These are phyloP conservation scores for Pholiota microspora DNA, from an alignment of 768 basidiomycete species.

Conservation along the genomic window DNA sequence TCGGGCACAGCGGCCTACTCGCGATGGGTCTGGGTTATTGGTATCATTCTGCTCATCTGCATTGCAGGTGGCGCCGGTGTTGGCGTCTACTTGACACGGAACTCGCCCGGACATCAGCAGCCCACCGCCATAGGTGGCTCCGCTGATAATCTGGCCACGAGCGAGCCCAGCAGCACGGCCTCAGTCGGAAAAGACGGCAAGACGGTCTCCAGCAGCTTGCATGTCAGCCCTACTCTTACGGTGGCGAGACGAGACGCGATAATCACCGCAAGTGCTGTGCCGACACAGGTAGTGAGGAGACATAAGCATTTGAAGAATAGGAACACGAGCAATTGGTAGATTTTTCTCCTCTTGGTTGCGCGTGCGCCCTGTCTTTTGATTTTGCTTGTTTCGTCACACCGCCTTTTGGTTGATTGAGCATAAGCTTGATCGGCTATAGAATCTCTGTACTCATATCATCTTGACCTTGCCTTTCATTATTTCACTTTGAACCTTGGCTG, in stretches of 20 bases:
- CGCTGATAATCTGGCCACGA: slow-evolving; percentile 32
- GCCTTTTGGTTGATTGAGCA: not conserved
- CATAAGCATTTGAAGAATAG: slow-evolving; percentile 1
- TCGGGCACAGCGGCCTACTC: too few relatives aligned
- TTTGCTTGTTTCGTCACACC: not conserved
- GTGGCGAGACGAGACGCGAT: slow-evolving; percentile 35
- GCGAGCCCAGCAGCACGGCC: slow-evolving; percentile 18
- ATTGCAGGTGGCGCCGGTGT: slow-evolving; percentile 57
- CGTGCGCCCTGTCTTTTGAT: not conserved
- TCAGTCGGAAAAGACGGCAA: slow-evolving; percentile 18
- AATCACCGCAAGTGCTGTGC: slow-evolving; percentile 2
- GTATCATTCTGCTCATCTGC: slow-evolving; percentile 52
- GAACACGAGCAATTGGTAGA: not conserved
- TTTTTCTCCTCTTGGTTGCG: not conserved
- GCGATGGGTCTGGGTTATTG: slow-evolving; percentile 70
- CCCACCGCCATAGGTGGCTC: slow-evolving; percentile 69
- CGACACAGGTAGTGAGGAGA: not conserved
- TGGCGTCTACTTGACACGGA: slow-evolving; percentile 59
- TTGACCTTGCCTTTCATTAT: too few relatives aligned
- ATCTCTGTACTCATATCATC: too few relatives aligned
- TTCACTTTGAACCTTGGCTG: not conserved
- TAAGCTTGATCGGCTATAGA: too few relatives aligned
- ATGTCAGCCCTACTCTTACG: slow-evolving; percentile 64
- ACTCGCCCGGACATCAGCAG: slow-evolving; percentile 41
- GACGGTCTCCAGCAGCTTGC: slow-evolving; percentile 27